Conservation (phyloP, 345 rosid genomes). For the Arabis hirsuta region DNA sequence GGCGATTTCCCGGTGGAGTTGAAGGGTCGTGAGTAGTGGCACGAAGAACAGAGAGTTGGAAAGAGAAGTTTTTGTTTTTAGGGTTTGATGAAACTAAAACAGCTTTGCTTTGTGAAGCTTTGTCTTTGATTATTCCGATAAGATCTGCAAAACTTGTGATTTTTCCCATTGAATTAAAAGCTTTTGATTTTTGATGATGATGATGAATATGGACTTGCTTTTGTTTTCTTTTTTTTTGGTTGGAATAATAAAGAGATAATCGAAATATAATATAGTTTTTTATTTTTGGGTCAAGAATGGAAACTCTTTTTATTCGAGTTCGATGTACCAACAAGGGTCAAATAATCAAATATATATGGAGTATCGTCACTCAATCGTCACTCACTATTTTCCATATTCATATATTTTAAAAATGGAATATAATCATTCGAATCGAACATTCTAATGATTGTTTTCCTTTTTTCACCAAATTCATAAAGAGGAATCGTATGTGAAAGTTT, state of each 20-base stretch:
- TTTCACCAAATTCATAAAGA: background rate
- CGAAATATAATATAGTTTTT: background rate
- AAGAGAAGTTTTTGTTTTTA: conserved; percentile 48
- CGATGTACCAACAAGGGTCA: conserved; percentile 31
- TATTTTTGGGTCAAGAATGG: conserved; percentile 36
- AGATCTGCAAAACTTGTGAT: conserved; percentile 57
- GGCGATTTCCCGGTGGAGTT: conserved; percentile 58
- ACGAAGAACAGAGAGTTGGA: conserved; percentile 64
- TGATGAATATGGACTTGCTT: conserved; percentile 6
- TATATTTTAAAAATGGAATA: background rate
- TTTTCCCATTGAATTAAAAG: conserved; percentile 51
- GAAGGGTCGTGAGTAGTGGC: conserved; percentile 80
- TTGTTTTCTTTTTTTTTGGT: background rate
- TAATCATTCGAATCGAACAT: background rate
- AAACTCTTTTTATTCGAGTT: conserved; percentile 27
- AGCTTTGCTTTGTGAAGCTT: conserved; percentile 81
- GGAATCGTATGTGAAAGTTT: background rate
- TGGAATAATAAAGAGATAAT: background rate
- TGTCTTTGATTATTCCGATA: conserved; percentile 72
- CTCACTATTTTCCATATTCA: background rate
- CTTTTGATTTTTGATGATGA: background rate
- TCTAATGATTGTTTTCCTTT: background rate
- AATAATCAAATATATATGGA: conserved; percentile 14
- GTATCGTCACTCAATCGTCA: background rate
- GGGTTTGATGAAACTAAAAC: conserved; percentile 60